Evolutionary conservation across 805 yeast species (phyloP).

Genomic region (Candida anglica): DNA sequence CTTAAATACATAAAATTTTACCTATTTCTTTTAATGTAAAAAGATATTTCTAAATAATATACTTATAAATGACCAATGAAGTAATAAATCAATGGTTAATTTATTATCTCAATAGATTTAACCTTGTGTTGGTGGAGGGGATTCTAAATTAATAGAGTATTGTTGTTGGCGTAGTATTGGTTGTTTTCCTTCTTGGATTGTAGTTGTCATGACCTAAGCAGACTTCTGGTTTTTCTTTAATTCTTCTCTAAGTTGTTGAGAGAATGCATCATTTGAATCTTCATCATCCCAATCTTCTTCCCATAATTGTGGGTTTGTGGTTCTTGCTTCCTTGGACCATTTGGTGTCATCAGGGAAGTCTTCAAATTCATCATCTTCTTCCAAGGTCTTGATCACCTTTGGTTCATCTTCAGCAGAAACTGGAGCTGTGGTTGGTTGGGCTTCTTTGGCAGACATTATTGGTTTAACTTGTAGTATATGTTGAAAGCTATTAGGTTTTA

Average conservation of each 20-base stretch:
- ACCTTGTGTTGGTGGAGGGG: too few relatives aligned
- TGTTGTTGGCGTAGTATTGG: too few relatives aligned
- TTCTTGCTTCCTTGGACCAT: constrained; percentile 64
- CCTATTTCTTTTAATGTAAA: too few relatives aligned
- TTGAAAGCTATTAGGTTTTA: neutral
- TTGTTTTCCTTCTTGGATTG: too few relatives aligned
- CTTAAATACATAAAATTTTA: too few relatives aligned
- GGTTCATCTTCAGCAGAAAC: constrained; percentile 21
- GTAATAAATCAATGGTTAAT: too few relatives aligned
- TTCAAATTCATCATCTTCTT: constrained; percentile 96
- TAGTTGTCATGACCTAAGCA: too few relatives aligned
- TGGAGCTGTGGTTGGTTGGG: neutral
- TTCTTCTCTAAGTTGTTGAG: constrained; percentile 60
- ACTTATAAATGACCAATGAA: too few relatives aligned
- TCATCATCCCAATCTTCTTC: constrained; percentile 98
- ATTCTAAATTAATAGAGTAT: too few relatives aligned
- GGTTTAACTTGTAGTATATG: neutral
- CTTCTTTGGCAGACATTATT: constrained; percentile 8
- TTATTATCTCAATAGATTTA: too few relatives aligned
- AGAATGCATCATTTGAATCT: constrained; percentile 87
- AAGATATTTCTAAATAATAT: too few relatives aligned
- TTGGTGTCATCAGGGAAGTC: constrained; percentile 86
- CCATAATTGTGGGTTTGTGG: constrained; percentile 66
- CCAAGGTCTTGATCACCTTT: constrained; percentile 64
- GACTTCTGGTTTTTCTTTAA: constrained; percentile 24